Conservation (phyloP, 2,329 filamentous ascomycete species). For the Helicocarpus griseus region DNA sequence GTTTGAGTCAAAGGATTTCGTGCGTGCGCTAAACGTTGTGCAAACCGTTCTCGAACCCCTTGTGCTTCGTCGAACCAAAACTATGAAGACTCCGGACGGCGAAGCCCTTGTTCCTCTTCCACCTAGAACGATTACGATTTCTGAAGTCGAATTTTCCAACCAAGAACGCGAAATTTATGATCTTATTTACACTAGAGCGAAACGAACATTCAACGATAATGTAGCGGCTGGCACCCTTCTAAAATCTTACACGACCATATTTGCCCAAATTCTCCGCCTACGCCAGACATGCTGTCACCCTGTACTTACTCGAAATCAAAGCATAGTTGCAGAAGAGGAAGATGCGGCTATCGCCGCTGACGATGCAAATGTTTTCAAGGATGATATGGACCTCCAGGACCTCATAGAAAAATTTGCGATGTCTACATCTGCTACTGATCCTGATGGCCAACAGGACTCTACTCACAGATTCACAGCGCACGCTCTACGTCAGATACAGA, state of each 20-base stretch:
- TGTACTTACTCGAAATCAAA: constrained; percentile 73
- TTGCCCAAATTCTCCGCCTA: constrained; percentile 87
- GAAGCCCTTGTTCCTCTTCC: constrained; percentile 73
- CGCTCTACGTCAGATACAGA: constrained; percentile 81
- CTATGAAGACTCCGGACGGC: constrained; percentile 92
- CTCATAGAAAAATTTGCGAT: constrained; percentile 77
- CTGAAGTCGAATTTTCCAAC: constrained; percentile 75
- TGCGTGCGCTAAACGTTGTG: constrained; percentile 88
- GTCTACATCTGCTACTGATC: constrained; percentile 49
- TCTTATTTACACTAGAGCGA: constrained; percentile 74
- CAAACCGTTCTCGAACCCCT: constrained; percentile 93
- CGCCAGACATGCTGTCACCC: constrained; percentile 94
- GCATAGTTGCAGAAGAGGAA: constrained; percentile 77
- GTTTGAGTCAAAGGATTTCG: constrained; percentile 90
- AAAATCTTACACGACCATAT: constrained; percentile 94
- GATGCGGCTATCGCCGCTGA: constrained; percentile 71
- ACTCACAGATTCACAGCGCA: constrained; percentile 74
- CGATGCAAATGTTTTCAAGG: constrained; percentile 67
- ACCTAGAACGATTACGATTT: constrained; percentile 69
- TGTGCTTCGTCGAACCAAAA: constrained; percentile 91
- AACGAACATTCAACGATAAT: constrained; percentile 74
- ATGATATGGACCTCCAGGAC: constrained; percentile 90
- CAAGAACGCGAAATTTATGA: constrained; percentile 87
- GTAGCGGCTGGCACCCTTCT: constrained; percentile 85
- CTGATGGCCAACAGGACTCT: constrained; percentile 38